Conservation (phyloP, 345 rosid genomes). For the Citrus reticulata region DNA sequence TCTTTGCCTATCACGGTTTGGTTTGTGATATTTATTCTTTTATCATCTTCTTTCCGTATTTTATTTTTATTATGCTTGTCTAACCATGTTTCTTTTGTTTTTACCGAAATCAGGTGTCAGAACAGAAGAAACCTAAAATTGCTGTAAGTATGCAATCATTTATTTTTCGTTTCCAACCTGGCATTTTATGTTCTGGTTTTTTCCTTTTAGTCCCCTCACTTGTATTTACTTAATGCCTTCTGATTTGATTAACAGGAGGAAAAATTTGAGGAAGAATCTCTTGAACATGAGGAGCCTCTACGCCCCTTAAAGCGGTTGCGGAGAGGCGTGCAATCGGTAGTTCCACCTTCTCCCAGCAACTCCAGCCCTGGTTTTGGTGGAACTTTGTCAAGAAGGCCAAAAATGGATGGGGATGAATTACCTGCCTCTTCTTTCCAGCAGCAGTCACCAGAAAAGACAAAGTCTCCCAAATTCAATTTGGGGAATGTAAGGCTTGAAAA, state of each 20-base stretch:
- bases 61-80: not conserved
- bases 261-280: slow-evolving; percentile 38
- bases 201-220: not conserved
- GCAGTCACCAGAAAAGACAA: slow-evolving; percentile 14
- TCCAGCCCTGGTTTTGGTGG: slow-evolving; percentile 24
- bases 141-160: slow-evolving; percentile 32
- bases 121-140: slow-evolving; percentile 25
- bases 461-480: not conserved
- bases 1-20: not conserved
- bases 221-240: slow-evolving; percentile 1
- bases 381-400: slow-evolving; percentile 23
- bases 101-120: slow-evolving; percentile 36
- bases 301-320: slow-evolving; percentile 75
- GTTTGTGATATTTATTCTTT: slow-evolving; percentile 4
- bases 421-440: slow-evolving; percentile 17
- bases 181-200: slow-evolving; percentile 5
- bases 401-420: slow-evolving; percentile 32
- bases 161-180: not conserved
- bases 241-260: slow-evolving; percentile 32
- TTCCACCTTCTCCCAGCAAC: slow-evolving; percentile 19
- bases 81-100: slow-evolving; percentile 6
- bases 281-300: slow-evolving; percentile 38
- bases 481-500: slow-evolving; percentile 10
- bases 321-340: slow-evolving; percentile 43
- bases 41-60: not conserved